Evolutionary conservation across 768 basidiomycete species (phyloP), one percentile per base, ranked within the genome.

Genomic region (Boletales sp.): DNA sequence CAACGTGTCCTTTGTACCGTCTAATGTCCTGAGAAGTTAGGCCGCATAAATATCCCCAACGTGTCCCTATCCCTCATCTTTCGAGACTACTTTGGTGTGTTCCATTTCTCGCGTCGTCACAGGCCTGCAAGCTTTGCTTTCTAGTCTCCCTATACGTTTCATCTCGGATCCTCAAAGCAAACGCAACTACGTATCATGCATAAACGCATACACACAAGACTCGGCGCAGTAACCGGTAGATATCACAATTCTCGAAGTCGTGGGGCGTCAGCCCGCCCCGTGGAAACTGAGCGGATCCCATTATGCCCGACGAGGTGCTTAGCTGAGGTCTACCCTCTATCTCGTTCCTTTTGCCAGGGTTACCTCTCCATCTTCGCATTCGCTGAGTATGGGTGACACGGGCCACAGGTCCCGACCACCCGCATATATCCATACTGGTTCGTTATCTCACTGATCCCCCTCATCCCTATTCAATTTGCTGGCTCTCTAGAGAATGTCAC

Each of bases 31-130:
- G 15, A 37, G 45, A 51, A 46, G 40, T 35, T 39, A 31, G n/a
- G 48, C 12, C 43, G 21, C 47, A 52, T 62, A 52, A 62, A 61
- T 52, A 62, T 50, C 48, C 51, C 47, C 38, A 48, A 51, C 40
- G 27, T 46, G 48, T 32, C 18, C 36, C 38, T 42, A 47, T 34
- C 29, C 43, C 50, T 35, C 50, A 38, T 43, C 58, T 45, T 43
- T 60, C 35, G 8, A 53, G 40, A 52, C 42, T 34, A 35, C 47
- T 50, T 48, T 32, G 42, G 47, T 37, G 47, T 27, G 45, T 53
- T 61, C 55, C 50, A 41, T 48, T 45, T 50, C 48, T 50, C 24
- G 42, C 42, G 45, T 45, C 31, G 47, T 47, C 42, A 41, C 31
- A 41, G 43, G 15, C 45, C 36, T 50, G 18, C 48, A n/a, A 55